These are phyloP conservation scores for Penicillium cataractarum DNA, from an alignment of 495 filamentous ascomycete genomes.

Conservation along the genomic window DNA sequence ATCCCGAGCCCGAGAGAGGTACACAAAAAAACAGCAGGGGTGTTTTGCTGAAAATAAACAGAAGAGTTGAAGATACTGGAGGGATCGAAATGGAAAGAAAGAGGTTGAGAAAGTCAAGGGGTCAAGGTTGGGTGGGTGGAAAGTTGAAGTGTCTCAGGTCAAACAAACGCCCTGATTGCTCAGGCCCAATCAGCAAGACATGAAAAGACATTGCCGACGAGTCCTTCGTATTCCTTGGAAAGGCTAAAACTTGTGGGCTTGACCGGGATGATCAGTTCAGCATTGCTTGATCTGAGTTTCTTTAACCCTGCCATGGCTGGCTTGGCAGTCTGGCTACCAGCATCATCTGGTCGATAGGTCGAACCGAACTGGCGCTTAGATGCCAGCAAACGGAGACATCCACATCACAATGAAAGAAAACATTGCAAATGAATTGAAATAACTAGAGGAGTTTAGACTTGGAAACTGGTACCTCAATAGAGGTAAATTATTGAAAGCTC, in stretches of 20 bases:
- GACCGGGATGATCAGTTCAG: neutral
- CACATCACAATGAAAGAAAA: neutral
- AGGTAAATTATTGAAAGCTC: neutral
- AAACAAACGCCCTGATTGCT: conserved; percentile 17
- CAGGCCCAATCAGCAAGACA: neutral
- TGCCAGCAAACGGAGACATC: neutral
- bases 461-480: too few relatives aligned
- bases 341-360: neutral
- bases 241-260: neutral
- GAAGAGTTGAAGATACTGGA: conserved; percentile 15
- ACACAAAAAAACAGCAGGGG: neutral
- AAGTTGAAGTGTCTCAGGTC: neutral
- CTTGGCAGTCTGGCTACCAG: neutral
- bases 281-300: neutral
- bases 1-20: conserved; percentile 2
- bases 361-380: neutral
- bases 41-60: neutral
- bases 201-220: neutral
- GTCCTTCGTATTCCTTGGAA: too few relatives aligned
- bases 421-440: neutral
- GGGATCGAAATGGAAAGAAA: neutral
- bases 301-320: neutral
- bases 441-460: too few relatives aligned
- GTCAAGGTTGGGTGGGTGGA: neutral
- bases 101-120: neutral